These are phyloP conservation scores for Cyberlindnera euphorbiae DNA, from an alignment of 805 yeast genomes.

Conservation along the genomic window DNA sequence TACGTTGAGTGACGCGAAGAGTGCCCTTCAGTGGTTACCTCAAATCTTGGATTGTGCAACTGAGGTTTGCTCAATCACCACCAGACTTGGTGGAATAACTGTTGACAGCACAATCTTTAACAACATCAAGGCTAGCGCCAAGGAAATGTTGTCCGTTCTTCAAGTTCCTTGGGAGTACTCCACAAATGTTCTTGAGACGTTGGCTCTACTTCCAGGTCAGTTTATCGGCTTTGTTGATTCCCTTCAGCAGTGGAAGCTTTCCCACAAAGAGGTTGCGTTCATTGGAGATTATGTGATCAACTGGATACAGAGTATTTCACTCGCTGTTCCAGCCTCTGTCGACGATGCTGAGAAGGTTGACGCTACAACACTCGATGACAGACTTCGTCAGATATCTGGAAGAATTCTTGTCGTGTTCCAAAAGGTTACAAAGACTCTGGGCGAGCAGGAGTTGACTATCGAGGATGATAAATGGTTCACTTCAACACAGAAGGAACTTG, in stretches of 20 bases:
- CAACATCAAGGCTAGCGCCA: constrained; percentile 8
- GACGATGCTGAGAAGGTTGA: constrained; percentile 4
- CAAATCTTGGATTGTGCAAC: constrained; percentile 29
- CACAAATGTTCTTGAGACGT: constrained; percentile 13
- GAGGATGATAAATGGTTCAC: constrained; percentile 71
- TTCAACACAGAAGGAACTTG: constrained; percentile 40
- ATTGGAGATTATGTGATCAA: constrained; percentile 41
- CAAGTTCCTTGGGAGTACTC: constrained; percentile 17
- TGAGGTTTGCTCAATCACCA: constrained; percentile 17
- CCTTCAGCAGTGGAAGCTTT: constrained; percentile 33
- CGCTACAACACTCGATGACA: constrained; percentile 39
- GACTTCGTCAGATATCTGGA: constrained; percentile 47
- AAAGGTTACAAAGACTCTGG: constrained; percentile 30
- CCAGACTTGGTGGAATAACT: constrained; percentile 11
- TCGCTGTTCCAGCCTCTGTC: not conserved
- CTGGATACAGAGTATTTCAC: constrained; percentile 35
- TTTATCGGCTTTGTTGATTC: constrained; percentile 24
- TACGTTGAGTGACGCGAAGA: constrained; percentile 10
- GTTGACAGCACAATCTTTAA: constrained; percentile 20
- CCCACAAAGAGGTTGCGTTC: constrained; percentile 35
- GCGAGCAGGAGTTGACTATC: constrained; percentile 28
- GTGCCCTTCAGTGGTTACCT: constrained; percentile 30
- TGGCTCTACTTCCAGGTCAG: constrained; percentile 18
- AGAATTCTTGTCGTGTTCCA: constrained; percentile 68
- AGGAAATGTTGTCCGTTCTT: constrained; percentile 13